These are phyloP conservation scores for Leccinum discolor DNA, from an alignment of 1,284 basidiomycete species.

Conservation along the genomic window DNA sequence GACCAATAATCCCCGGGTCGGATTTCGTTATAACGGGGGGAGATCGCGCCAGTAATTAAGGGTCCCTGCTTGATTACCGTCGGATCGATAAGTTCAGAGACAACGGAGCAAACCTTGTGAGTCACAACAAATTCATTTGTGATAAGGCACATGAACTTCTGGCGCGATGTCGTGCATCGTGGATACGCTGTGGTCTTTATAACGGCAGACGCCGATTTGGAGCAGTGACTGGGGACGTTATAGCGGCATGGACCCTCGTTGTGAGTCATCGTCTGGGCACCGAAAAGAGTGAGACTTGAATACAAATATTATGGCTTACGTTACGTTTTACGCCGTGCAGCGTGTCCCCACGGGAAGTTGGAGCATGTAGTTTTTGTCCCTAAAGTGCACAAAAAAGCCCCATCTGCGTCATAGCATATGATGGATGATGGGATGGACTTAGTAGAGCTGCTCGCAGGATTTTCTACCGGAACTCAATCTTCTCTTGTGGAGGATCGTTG, in stretches of 20 bases:
- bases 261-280: not conserved
- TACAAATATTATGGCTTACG: not conserved
- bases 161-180: not conserved
- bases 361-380: not conserved
- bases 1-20: not conserved
- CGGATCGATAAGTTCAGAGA: not conserved
- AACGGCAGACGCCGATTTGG: not conserved
- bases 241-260: not conserved
- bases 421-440: not conserved
- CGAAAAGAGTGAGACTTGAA: not conserved
- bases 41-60: constrained; percentile 17
- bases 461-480: not conserved
- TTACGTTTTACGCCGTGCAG: not conserved
- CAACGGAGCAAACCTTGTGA: not conserved
- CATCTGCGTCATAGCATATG: not conserved
- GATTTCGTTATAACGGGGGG: constrained; percentile 10
- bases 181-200: not conserved
- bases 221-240: too few relatives aligned
- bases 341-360: not conserved
- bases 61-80: constrained; percentile 7
- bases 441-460: not conserved
- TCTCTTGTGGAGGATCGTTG: not conserved
- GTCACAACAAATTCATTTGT: not conserved
- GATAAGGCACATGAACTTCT: constrained; percentile 3
- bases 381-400: not conserved